Evolutionary conservation across 78 protist genomes (phyloP).

Genomic region (Tieghemostelium lacteum): DNA sequence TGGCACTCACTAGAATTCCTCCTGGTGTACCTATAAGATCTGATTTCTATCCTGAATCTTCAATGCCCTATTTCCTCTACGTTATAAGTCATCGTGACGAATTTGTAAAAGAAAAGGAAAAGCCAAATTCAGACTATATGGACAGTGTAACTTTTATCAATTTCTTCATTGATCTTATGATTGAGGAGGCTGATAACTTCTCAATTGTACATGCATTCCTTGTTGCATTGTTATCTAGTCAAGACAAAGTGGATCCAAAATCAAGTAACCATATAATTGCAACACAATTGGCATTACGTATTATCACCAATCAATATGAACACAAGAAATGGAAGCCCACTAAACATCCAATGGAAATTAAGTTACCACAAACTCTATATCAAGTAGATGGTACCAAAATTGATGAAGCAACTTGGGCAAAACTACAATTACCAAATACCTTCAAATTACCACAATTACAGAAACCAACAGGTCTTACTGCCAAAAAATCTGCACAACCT

Average conservation of each 20-base stretch:
- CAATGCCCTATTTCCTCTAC: slow-evolving; percentile 45
- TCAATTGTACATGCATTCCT: slow-evolving; percentile 34
- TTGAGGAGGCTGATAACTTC: slow-evolving; percentile 59
- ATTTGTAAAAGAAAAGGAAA: slow-evolving; percentile 10
- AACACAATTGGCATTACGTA: slow-evolving; percentile 29
- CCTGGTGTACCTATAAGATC: background rate
- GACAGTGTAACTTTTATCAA: background rate
- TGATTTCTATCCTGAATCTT: slow-evolving; percentile 54
- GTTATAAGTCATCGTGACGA: slow-evolving; percentile 20
- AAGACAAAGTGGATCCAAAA: slow-evolving; percentile 21
- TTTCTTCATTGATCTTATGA: slow-evolving; percentile 39
- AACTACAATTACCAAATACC: background rate
- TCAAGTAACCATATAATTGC: slow-evolving; percentile 1
- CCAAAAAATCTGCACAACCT: too few species aligned
- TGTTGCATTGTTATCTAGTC: background rate
- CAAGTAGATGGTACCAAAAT: too few species aligned
- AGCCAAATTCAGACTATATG: background rate
- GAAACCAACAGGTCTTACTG: background rate
- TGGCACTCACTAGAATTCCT: slow-evolving; percentile 21
- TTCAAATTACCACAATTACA: too few species aligned
- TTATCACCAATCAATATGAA: slow-evolving; percentile 20
- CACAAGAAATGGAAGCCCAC: slow-evolving; percentile 68
- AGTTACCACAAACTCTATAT: slow-evolving; percentile 7
- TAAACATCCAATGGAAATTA: slow-evolving; percentile 17
- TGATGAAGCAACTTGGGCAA: background rate